A percentile compares a stretch with the other conserved stretches of the same genome.
These are phyloP conservation scores for Limnanthes douglasii DNA, from an alignment of 345 rosid genomes.

Conservation along the genomic window DNA sequence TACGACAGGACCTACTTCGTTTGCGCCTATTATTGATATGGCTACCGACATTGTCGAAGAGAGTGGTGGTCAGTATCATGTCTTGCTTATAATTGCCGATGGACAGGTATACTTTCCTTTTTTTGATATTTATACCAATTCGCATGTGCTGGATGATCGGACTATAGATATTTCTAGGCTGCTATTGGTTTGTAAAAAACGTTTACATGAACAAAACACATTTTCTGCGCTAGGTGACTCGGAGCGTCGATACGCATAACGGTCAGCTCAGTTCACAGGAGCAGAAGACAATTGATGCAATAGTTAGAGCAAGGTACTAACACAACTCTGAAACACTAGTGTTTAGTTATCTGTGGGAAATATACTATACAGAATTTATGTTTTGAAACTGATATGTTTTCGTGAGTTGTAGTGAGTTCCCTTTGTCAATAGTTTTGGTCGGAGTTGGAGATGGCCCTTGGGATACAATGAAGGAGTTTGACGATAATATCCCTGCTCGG, in stretches of 20 bases:
- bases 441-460: slow-evolving; percentile 98
- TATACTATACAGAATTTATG: background rate
- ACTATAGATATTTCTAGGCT: background rate
- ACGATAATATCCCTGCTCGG: slow-evolving; percentile 85
- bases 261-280: slow-evolving; percentile 76
- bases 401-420: slow-evolving; percentile 42
- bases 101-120: slow-evolving; percentile 48
- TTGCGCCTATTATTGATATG: slow-evolving; percentile 81
- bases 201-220: background rate
- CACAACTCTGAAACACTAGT: background rate
- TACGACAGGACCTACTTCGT: slow-evolving; percentile 75
- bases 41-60: slow-evolving; percentile 74
- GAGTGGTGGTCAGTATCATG: slow-evolving; percentile 89
- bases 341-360: background rate
- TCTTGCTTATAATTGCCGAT: slow-evolving; percentile 80
- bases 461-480: slow-evolving; percentile 90
- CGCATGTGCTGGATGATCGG: background rate
- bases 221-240: slow-evolving; percentile 41
- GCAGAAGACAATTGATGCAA: slow-evolving; percentile 63
- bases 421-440: slow-evolving; percentile 74
- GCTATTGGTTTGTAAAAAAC: background rate
- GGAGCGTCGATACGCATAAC: slow-evolving; percentile 52
- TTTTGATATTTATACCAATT: background rate
- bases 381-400: slow-evolving; percentile 1
- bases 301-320: slow-evolving; percentile 74